Evolutionary conservation across 192 early-diverging fungal genomes (phyloP), one percentile per base, ranked within the genome.

Genomic region (Spinellus fusiger): DNA sequence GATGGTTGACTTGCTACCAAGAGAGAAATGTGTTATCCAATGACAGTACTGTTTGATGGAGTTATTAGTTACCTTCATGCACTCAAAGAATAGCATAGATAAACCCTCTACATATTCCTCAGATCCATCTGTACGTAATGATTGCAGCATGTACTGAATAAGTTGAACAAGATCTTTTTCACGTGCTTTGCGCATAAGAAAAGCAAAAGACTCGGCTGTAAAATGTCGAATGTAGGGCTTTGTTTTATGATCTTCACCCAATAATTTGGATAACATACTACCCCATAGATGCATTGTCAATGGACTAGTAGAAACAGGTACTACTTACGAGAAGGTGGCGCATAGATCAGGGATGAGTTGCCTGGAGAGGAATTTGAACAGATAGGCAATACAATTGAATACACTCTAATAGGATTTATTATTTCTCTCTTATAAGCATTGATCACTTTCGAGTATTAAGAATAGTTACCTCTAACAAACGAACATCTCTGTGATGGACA

Each of bases 131-230:
- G 75, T 67, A 16, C 56, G 62, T 13, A 82, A 59, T n/a, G 73
- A 72, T 12, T 83, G 71, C 5, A 93, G 60, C 2, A 89, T 86
- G 63, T 83, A 82, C 20, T 63, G 60, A 46, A 92, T 69, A 49
- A 94, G 82, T 1, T 68, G 59, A 26, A 77, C 76, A 53, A 92
- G 73, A 22, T 78, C 71, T 18, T 84, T 75, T 28, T 71, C 81
- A 8, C 80, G 77, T 12, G 86, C 78, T 70, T 92, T 94, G 25
- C 94, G 81, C 49, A 98, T 72, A 49, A 98, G 78, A 63, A 88
- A 95, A 15, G 92, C 87, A 81, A 96, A 91, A 0, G 94, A 80
- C 72, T 98, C 93, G 50, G 93, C 91, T 1, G 92, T 83, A 69
- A 99, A 99, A 40, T 84, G 80, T 38, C 93, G 86, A 25, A 94